Percentiles rank a stretch among this genome's conserved stretches.
Conservation (phyloP, 164 flowering plant genomes). For the Magnolia kwangsiensis region DNA sequence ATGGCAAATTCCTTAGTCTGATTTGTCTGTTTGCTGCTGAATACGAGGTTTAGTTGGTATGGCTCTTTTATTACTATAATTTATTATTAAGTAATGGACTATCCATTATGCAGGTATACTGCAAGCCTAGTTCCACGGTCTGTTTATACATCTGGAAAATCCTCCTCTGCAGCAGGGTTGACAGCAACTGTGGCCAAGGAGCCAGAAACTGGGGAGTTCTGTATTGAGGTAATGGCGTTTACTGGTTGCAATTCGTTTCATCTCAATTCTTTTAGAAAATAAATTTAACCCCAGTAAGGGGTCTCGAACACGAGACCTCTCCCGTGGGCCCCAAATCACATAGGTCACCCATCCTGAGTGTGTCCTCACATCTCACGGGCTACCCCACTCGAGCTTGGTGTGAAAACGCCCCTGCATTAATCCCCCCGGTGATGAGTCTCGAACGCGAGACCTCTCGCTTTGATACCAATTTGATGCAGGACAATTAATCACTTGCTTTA, state of each 20-base stretch:
- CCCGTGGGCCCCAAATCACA: too few species aligned
- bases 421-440: too few species aligned
- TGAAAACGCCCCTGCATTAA: too few species aligned
- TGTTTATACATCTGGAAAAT: constrained; percentile 96
- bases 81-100: background rate
- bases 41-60: background rate
- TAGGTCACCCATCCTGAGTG: too few species aligned
- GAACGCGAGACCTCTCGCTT: too few species aligned
- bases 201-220: constrained; percentile 99
- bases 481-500: too few species aligned
- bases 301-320: too few species aligned
- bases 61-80: background rate
- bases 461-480: too few species aligned
- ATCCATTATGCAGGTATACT: constrained; percentile 54
- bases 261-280: background rate
- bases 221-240: constrained; percentile 72
- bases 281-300: too few species aligned
- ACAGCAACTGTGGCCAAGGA: constrained; percentile 99
- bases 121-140: constrained; percentile 83
- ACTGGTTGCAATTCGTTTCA: background rate
- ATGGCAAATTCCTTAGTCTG: background rate
- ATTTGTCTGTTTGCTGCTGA: background rate
- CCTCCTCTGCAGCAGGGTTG: constrained; percentile 98
- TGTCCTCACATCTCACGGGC: too few species aligned
- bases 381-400: too few species aligned